phyloP scores from a whole-genome alignment of 2,329 filamentous ascomycete genomes.

The Metarhizium humberi region DNA sequence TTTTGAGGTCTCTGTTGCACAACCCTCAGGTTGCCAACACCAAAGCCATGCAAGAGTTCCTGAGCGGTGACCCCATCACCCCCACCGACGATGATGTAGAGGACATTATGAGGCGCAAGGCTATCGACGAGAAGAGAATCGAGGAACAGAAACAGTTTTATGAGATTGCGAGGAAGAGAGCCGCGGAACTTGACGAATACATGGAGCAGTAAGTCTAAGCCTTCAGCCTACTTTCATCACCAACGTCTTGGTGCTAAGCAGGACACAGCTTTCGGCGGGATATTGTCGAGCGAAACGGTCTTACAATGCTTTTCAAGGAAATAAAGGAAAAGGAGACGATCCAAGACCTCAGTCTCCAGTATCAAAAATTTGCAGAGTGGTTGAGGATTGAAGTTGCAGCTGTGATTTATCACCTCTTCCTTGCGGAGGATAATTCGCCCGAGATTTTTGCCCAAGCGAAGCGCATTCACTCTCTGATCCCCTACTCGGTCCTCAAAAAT shows the following conservation, averaged over 20 bases:
- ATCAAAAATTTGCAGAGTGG: slow-evolving; percentile 98
- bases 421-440: slow-evolving; percentile 95
- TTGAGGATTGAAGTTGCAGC: slow-evolving; percentile 93
- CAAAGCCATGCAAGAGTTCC: slow-evolving; percentile 74
- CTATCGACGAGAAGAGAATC: slow-evolving; percentile 77
- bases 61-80: slow-evolving; percentile 62
- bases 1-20: slow-evolving; percentile 75
- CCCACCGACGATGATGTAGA: slow-evolving; percentile 73
- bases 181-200: slow-evolving; percentile 88
- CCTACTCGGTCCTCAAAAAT: slow-evolving; percentile 90
- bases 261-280: slow-evolving; percentile 50
- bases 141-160: slow-evolving; percentile 94
- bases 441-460: slow-evolving; percentile 92
- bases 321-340: slow-evolving; percentile 87
- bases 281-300: slow-evolving; percentile 64
- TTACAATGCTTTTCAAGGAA: slow-evolving; percentile 87
- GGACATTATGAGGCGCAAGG: slow-evolving; percentile 71
- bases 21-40: slow-evolving; percentile 79
- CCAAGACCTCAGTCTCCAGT: slow-evolving; percentile 81
- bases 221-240: no score
- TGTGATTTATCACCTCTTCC: slow-evolving; percentile 92
- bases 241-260: slow-evolving; percentile 11
- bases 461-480: slow-evolving; percentile 87
- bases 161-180: slow-evolving; percentile 83
- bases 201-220: slow-evolving; percentile 70